Conservation (phyloP, 75 land plant species). For the Cunninghamia lanceolata region DNA sequence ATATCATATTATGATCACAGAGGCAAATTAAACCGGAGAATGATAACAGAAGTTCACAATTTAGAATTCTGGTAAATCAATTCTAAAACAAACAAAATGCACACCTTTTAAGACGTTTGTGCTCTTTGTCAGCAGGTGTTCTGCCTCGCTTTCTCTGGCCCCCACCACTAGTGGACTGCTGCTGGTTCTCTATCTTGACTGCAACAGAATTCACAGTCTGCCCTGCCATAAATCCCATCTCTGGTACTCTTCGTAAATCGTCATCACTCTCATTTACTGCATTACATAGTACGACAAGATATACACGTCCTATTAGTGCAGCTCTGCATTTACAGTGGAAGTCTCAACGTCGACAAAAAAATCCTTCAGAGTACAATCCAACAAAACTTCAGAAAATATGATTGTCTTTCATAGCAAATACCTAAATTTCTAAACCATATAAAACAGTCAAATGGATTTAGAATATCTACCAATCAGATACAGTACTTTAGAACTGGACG, state of each 20-base stretch:
- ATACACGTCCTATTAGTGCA: neutral
- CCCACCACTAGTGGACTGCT: neutral
- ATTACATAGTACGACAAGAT: neutral
- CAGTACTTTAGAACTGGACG: too few relatives aligned
- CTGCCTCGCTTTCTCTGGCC: neutral
- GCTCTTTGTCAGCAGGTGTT: neutral
- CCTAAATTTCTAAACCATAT: too few relatives aligned
- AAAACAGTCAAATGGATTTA: too few relatives aligned
- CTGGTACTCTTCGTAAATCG: conserved; percentile 5
- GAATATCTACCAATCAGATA: too few relatives aligned
- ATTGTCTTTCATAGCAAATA: too few relatives aligned
- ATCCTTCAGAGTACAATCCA: neutral
- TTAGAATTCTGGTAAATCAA: too few relatives aligned
- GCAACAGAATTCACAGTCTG: neutral
- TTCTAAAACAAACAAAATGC: too few relatives aligned
- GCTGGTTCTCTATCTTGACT: neutral
- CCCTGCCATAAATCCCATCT: neutral
- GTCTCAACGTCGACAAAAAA: neutral
- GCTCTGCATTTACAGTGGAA: neutral
- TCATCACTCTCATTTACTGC: conserved; percentile 12
- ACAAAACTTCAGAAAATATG: neutral
- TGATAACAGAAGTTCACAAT: too few relatives aligned
- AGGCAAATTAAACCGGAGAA: too few relatives aligned
- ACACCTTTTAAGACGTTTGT: conserved; percentile 3
- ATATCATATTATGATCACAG: too few relatives aligned